Conservation (phyloP, 306 rosid genomes). For the Glycine latifolia region DNA sequence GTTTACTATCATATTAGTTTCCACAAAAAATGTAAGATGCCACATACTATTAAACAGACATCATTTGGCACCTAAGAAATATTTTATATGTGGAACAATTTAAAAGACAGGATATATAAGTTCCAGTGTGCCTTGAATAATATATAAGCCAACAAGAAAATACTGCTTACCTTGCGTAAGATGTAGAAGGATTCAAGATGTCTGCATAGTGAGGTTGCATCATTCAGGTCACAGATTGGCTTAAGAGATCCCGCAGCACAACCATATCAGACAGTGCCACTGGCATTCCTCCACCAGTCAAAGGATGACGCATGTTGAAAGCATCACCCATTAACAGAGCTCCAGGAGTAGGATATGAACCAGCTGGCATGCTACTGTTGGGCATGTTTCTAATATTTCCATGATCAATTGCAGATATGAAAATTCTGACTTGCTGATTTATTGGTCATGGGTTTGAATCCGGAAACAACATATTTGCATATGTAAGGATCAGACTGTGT, state of each 20-base stretch:
- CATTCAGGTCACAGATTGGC: constrained; percentile 49
- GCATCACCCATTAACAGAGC: constrained; percentile 76
- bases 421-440: not conserved
- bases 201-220: constrained; percentile 54
- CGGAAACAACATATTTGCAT: too few species aligned
- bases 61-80: not conserved
- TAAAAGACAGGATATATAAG: not conserved
- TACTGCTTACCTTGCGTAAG: constrained; percentile 57
- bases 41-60: not conserved
- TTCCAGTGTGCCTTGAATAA: not conserved
- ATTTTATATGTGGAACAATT: not conserved
- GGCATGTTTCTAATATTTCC: constrained; percentile 69
- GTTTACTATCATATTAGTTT: not conserved
- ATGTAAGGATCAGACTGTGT: too few species aligned
- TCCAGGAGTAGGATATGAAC: constrained; percentile 62
- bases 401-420: constrained; percentile 54
- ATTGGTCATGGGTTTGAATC: too few species aligned
- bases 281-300: constrained; percentile 79
- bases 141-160: not conserved
- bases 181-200: constrained; percentile 67
- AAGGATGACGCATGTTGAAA: constrained; percentile 74
- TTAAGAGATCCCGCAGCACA: constrained; percentile 59
- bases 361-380: constrained; percentile 63
- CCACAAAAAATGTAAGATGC: not conserved
- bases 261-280: constrained; percentile 75